Base-by-base conservation (phyloP, 345 rosid species). In the Carallia pectinifolia region DNA sequence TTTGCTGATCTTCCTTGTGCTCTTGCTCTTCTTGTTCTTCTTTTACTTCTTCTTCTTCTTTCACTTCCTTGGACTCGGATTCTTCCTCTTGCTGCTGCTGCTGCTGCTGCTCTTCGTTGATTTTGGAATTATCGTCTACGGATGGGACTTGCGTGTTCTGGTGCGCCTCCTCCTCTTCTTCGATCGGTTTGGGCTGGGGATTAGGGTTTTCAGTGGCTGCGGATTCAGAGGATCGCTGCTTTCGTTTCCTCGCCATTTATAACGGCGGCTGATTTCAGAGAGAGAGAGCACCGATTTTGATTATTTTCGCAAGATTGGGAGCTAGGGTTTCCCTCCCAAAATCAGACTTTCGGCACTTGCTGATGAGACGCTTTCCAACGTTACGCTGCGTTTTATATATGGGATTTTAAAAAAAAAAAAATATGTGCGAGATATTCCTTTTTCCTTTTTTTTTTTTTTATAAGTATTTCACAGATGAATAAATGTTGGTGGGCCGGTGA, bases 221-320 rank as follows among this genome's bases (percentile, higher is more conserved):
- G 1, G 71, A 72, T 7, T 81, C 86, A 61, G 71, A 77, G 16
- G 84, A 59, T 72, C 85, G 84, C 60, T 80, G 83, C 86, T 90
- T 88, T 74, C 92, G 79, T 80, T 86, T 90, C 82, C 78, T 90
- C 7, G 87, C 83, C 89, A 86, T 86, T 44, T 44, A 12, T 16
- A 44, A 15, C 4, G 50, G 17, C 2, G 50, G 50, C 16, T 16
- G 5, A 44, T 12, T 44, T 44, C 7, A 37, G 48, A 40, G 48
- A 44, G 4, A 10, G 48, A 44, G 16, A 44, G 48, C 3, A 15
- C 5, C 3, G 50, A 44, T 44, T 0, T 0, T 12, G 50, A 10
- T 44, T 44, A 44, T 10, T 44, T 44, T 44, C 12, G 4, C 12
- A 15, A 4, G 5, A 44, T 44, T 44, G 16, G 50, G 5, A 44